These are phyloP conservation scores for Sarocladium strictum DNA, from an alignment of 2,329 filamentous ascomycete genomes.

Conservation along the genomic window DNA sequence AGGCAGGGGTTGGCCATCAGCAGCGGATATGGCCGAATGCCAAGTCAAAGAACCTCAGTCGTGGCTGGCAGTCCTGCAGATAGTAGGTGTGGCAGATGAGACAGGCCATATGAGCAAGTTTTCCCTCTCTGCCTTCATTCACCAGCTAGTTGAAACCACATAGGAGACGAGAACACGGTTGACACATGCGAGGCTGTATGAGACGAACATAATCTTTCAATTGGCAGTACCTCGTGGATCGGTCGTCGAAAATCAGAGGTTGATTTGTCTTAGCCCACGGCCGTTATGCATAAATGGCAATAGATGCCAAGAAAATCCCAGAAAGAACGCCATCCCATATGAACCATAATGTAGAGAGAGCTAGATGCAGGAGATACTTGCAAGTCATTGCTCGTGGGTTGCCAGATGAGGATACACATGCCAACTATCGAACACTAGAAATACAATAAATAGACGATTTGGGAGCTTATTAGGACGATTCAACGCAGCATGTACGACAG, in stretches of 20 bases:
- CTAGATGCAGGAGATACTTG: too few species aligned
- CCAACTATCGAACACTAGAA: background rate
- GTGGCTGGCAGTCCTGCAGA: background rate
- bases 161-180: background rate
- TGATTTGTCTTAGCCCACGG: too few species aligned
- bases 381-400: too few species aligned
- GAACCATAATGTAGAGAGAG: too few species aligned
- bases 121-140: background rate
- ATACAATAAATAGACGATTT: background rate
- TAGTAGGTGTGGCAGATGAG: background rate
- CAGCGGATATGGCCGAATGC: background rate
- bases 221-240: background rate
- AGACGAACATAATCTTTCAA: background rate
- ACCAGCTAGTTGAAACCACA: background rate
- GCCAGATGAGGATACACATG: too few species aligned
- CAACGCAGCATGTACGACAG: slow-evolving; percentile 38
- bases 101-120: slow-evolving; percentile 4
- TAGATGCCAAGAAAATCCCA: too few species aligned
- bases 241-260: too few species aligned
- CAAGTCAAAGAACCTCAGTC: background rate
- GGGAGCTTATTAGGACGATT: background rate
- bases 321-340: too few species aligned
- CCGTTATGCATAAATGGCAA: too few species aligned
- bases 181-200: background rate
- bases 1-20: background rate